Conservation (phyloP, 2,329 filamentous ascomycete genomes). For the Pseudogymnoascus sp. region DNA sequence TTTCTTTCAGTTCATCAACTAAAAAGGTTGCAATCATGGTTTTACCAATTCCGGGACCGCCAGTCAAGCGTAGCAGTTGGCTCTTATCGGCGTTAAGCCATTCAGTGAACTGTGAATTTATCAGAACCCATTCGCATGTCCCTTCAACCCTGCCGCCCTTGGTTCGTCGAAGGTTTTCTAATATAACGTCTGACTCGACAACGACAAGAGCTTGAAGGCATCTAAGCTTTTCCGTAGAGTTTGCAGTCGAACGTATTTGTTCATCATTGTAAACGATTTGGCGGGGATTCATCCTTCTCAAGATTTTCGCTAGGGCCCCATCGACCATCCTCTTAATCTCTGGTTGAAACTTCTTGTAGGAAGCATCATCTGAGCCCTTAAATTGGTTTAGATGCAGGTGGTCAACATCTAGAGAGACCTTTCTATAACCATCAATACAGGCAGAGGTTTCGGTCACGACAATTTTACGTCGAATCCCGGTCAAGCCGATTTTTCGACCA, state of each 20-base stretch:
- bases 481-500: neutral
- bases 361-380: neutral
- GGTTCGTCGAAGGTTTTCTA: neutral
- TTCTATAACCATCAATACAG: neutral
- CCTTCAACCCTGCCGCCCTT: neutral
- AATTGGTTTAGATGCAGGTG: neutral
- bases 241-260: neutral
- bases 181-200: neutral
- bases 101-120: neutral
- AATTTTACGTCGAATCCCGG: neutral
- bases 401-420: neutral
- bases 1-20: conserved; percentile 5
- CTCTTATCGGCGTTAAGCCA: neutral
- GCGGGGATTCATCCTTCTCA: neutral
- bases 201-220: neutral
- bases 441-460: neutral
- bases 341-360: neutral
- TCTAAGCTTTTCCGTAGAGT: neutral
- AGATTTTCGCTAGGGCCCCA: neutral
- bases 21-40: conserved; percentile 10
- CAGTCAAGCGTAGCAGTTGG: conserved; percentile 3
- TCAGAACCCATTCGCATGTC: neutral
- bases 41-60: conserved; percentile 10
- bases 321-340: neutral
- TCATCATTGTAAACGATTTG: neutral